Evolutionary conservation across 129 eudicot genomes (phyloP).

Genomic region (Centaurea solstitialis): DNA sequence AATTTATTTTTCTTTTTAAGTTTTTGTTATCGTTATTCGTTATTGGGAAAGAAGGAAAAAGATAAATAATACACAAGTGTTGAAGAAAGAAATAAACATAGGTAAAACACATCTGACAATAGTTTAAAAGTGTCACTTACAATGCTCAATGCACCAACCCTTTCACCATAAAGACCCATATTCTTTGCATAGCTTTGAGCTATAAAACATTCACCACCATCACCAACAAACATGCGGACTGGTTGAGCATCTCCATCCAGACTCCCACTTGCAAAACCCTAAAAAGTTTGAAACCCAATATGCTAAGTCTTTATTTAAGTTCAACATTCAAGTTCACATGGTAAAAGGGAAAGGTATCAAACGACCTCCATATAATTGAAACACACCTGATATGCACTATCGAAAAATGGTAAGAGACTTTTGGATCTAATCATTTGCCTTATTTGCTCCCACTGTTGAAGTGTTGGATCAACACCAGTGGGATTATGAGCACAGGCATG

Average conservation of each 20-base stretch:
- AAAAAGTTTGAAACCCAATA: slow-evolving; percentile 5
- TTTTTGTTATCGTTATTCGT: no score
- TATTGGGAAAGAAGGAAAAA: neutral
- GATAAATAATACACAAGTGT: neutral
- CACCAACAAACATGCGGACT: slow-evolving; percentile 88
- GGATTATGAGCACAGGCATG: slow-evolving; percentile 99
- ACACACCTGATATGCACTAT: slow-evolving; percentile 93
- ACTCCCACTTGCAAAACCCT: slow-evolving; percentile 98
- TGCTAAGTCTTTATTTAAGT: neutral
- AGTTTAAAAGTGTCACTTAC: slow-evolving; percentile 44
- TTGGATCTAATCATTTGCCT: slow-evolving; percentile 80
- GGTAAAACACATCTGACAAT: neutral
- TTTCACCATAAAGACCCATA: slow-evolving; percentile 93
- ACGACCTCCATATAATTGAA: neutral
- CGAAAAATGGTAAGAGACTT: slow-evolving; percentile 84
- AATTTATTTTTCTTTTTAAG: no score
- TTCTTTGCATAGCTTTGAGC: slow-evolving; percentile 99
- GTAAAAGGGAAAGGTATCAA: neutral
- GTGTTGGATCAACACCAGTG: slow-evolving; percentile 95
- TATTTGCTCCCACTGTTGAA: slow-evolving; percentile 85
- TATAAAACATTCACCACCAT: slow-evolving; percentile 85
- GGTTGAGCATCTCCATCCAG: slow-evolving; percentile 84
- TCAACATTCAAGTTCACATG: neutral
- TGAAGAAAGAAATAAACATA: neutral
- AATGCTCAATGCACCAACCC: slow-evolving; percentile 94